Percentiles rank a stretch among this genome's conserved stretches.
These are phyloP conservation scores for Gastroboletus turbinatus DNA, from an alignment of 1,284 basidiomycete species.

Conservation along the genomic window DNA sequence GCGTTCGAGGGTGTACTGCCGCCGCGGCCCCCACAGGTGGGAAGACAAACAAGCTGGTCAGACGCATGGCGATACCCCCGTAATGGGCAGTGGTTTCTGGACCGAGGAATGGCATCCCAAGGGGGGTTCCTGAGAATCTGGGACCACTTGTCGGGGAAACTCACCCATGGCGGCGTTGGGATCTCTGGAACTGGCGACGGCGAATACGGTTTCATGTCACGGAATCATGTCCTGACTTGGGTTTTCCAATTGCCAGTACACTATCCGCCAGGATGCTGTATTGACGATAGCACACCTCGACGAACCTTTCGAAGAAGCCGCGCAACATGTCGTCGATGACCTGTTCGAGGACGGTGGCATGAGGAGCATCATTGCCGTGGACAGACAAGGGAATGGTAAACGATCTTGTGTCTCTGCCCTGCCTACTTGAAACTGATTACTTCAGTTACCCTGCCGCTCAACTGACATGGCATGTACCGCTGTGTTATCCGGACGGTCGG, in stretches of 20 bases:
- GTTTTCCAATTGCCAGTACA: slow-evolving; percentile 51
- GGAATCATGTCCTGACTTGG: slow-evolving; percentile 2
- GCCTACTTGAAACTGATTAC: slow-evolving; percentile 2
- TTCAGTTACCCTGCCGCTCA: slow-evolving; percentile 66
- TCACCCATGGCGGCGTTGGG: slow-evolving; percentile 56
- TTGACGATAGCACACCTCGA: slow-evolving; percentile 60
- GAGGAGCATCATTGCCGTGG: slow-evolving; percentile 72
- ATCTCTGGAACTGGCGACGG: slow-evolving; percentile 73
- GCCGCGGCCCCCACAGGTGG: slow-evolving; percentile 79
- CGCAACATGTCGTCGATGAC: slow-evolving; percentile 54
- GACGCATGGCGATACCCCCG: slow-evolving; percentile 77
- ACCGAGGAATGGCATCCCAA: slow-evolving; percentile 67
- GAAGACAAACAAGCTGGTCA: slow-evolving; percentile 77
- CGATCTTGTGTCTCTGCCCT: slow-evolving; percentile 2
- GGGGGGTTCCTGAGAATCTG: slow-evolving; percentile 38
- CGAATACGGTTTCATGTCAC: slow-evolving; percentile 3
- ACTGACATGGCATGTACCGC: slow-evolving; percentile 78
- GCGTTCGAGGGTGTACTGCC: slow-evolving; percentile 69
- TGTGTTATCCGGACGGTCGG: slow-evolving; percentile 53
- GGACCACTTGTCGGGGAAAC: slow-evolving; percentile 41
- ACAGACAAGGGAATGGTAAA: slow-evolving; percentile 59
- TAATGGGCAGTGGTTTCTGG: slow-evolving; percentile 79
- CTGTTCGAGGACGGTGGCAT: slow-evolving; percentile 54
- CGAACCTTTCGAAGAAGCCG: slow-evolving; percentile 58
- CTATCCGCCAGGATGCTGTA: slow-evolving; percentile 69